Base-by-base conservation (phyloP, 768 basidiomycete genomes). In the Lactifluus rugatus region DNA sequence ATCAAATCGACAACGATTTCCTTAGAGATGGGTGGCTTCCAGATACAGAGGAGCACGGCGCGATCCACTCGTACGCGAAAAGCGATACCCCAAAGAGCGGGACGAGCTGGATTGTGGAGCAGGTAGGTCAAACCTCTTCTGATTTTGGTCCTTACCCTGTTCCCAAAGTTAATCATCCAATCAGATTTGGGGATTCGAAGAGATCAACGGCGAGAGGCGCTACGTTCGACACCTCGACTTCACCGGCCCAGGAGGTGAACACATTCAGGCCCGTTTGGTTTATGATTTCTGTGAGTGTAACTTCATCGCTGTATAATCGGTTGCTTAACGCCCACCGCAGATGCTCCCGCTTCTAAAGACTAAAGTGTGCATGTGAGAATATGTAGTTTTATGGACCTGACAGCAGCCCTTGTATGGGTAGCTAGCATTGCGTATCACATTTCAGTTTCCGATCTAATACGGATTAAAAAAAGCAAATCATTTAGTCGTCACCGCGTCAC, bases 41-140 rank as follows among this genome's bases (percentile, higher is more conserved):
- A 23, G 76, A 77, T 47, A 71, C 74, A 37, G 52, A 69, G 41
- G 67, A 70, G 56, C 57, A 74, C 28, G 72, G 70, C 11, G 62
- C 69, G 26, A 68, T 80, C 42, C 60, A 70, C 28, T 64, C 73
- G 7, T 64, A 67, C n/a, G 71, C 78, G 23, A 72, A 79, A 69
- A 87, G 82, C 65, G 77, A 87, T 54, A 83, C 84, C 2, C 70
- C 73, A 5, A 85, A 83, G 76, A 86, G 81, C 64, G 73, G 71
- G 1, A 74, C 62, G 17, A 75, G 73, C 5, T 90, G 88, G 88
- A 78, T 72, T 58, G 83, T 76, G 2, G 69, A 81, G 44, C 84
- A 86, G 78, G 87, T 85, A 56, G 36, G 72, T 63, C 42, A 1
- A 16, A 0, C 3, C 25, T 34, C 11, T 37, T n/a, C 13, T 19